Conservation (phyloP, 73 alveolate species). For the Paraurostyla sp. region DNA sequence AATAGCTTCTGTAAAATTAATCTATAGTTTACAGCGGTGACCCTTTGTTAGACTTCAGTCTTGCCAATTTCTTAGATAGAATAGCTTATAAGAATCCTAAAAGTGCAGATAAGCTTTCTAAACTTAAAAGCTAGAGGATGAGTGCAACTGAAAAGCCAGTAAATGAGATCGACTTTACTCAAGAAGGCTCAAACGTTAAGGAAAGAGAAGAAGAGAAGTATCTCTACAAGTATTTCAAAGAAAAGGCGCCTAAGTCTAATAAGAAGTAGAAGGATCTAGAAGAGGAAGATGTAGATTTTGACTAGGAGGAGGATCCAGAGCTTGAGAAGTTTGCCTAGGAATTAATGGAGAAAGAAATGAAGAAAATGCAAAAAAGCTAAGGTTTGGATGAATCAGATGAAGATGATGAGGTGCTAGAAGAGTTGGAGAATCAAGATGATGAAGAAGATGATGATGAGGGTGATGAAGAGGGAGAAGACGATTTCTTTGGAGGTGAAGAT, state of each 20-base stretch:
- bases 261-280: constrained; percentile 70
- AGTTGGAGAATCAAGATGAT: constrained; percentile 67
- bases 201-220: constrained; percentile 85
- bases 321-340: constrained; percentile 52
- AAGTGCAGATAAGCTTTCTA: constrained; percentile 74
- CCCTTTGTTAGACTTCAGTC: constrained; percentile 92
- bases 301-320: constrained; percentile 62
- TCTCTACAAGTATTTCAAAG: constrained; percentile 82
- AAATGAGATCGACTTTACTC: constrained; percentile 73
- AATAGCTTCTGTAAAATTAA: constrained; percentile 79
- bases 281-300: constrained; percentile 50
- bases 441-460: constrained; percentile 61
- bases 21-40: constrained; percentile 89
- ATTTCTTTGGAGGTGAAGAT: constrained; percentile 60
- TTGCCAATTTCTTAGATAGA: constrained; percentile 91
- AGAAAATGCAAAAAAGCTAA: constrained; percentile 47
- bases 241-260: constrained; percentile 57
- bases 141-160: constrained; percentile 66
- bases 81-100: constrained; percentile 91
- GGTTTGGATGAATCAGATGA: constrained; percentile 49
- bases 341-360: constrained; percentile 67
- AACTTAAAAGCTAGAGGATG: constrained; percentile 62
- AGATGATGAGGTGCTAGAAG: constrained; percentile 60
- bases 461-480: constrained; percentile 69
- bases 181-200: constrained; percentile 65